Percentiles rank a stretch among this genome's conserved stretches.
phyloP scores from a whole-genome alignment of 2,329 filamentous ascomycete genomes.

The Ophiostoma triangulosporum region DNA sequence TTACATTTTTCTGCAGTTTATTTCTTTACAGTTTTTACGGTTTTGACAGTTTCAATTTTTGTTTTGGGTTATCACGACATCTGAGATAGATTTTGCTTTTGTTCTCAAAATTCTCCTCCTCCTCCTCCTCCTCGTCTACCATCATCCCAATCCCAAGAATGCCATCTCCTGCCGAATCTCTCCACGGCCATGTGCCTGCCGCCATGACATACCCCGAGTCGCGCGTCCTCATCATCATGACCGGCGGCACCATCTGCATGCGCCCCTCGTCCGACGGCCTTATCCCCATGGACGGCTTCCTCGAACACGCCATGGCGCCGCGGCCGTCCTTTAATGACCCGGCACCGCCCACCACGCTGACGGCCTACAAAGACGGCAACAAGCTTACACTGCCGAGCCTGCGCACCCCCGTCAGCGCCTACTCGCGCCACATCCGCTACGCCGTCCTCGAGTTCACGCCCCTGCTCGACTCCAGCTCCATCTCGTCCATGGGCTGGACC shows the following conservation, averaged over 20 bases:
- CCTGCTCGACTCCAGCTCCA: constrained; percentile 78
- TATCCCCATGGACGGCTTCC: constrained; percentile 65
- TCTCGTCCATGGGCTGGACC: constrained; percentile 75
- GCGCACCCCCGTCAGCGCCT: constrained; percentile 66
- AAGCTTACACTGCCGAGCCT: constrained; percentile 49
- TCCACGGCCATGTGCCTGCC: not conserved
- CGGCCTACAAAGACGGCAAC: constrained; percentile 37
- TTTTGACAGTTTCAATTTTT: no score
- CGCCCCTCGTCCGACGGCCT: constrained; percentile 66
- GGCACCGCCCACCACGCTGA: constrained; percentile 35
- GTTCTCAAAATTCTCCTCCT: not conserved
- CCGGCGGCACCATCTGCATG: constrained; percentile 87
- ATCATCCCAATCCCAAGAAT: not conserved
- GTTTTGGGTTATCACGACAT: no score
- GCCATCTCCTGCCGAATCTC: not conserved
- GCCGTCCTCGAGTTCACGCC: constrained; percentile 73
- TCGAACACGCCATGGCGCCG: constrained; percentile 69
- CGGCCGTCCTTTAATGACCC: constrained; percentile 77
- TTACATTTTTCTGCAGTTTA: not conserved
- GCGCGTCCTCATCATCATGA: constrained; percentile 79
- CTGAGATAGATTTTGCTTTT: not conserved
- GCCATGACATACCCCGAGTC: constrained; percentile 48
- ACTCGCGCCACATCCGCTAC: constrained; percentile 71
- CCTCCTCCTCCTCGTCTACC: not conserved
- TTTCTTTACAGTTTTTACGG: not conserved